A percentile compares a stretch with the other conserved stretches of the same genome.
phyloP scores from a whole-genome alignment of 2,329 filamentous ascomycete species.

The Phialophora chinensis region DNA sequence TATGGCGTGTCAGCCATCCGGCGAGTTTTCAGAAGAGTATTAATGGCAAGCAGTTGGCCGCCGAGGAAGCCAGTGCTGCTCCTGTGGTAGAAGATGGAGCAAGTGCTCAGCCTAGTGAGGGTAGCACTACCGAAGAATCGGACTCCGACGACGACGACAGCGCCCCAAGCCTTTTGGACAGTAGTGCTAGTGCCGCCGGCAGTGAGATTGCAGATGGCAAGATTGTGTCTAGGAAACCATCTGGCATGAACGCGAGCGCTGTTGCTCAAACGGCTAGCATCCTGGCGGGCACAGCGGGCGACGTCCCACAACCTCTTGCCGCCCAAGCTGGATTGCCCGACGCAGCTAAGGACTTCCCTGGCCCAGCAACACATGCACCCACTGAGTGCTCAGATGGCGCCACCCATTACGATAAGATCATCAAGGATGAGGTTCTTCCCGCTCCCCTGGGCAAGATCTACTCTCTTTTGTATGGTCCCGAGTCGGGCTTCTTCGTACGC shows the following conservation, averaged over 20 bases:
- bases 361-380: constrained; percentile 77
- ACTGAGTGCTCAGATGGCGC: constrained; percentile 83
- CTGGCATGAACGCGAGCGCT: constrained; percentile 53
- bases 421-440: constrained; percentile 84
- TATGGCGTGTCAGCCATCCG: constrained; percentile 97
- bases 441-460: constrained; percentile 94
- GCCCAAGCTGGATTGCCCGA: constrained; percentile 37
- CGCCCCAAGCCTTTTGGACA: constrained; percentile 66
- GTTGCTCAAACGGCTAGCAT: constrained; percentile 40
- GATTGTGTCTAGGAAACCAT: constrained; percentile 72
- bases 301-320: constrained; percentile 47
- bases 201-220: constrained; percentile 60
- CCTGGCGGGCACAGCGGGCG: constrained; percentile 25
- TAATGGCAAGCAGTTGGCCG: constrained; percentile 72
- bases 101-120: constrained; percentile 63
- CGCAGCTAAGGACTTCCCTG: constrained; percentile 73
- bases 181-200: constrained; percentile 59
- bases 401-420: constrained; percentile 80
- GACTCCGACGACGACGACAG: constrained; percentile 56
- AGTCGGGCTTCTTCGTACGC: constrained; percentile 78
- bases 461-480: constrained; percentile 81
- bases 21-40: constrained; percentile 83
- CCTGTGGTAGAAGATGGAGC: constrained; percentile 75
- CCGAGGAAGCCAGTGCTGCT: constrained; percentile 87
- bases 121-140: constrained; percentile 65